Evolutionary conservation across 1,284 basidiomycete species (phyloP).

Genomic region (Cerrena zonata): DNA sequence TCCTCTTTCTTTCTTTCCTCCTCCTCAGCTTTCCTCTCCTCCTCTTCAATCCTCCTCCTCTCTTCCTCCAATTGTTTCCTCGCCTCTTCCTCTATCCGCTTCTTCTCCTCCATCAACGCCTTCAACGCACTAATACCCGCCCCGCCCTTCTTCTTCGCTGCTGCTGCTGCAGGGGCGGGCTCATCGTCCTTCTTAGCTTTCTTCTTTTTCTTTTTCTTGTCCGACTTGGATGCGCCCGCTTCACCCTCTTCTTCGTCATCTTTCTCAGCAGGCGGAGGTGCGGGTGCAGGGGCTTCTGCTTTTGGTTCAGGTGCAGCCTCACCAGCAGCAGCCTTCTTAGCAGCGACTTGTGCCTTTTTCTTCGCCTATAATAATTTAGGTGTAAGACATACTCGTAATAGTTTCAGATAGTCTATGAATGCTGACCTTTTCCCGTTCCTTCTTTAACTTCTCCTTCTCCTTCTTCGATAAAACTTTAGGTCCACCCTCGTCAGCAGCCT

Average conservation of each 20-base stretch:
- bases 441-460: slow-evolving; percentile 91
- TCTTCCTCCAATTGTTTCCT: slow-evolving; percentile 68
- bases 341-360: slow-evolving; percentile 88
- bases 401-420: background rate
- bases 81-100: slow-evolving; percentile 78
- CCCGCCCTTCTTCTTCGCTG: slow-evolving; percentile 63
- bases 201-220: slow-evolving; percentile 90
- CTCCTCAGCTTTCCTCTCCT: slow-evolving; percentile 72
- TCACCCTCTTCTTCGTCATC: slow-evolving; percentile 52
- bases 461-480: slow-evolving; percentile 77
- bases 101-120: slow-evolving; percentile 87
- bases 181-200: slow-evolving; percentile 73
- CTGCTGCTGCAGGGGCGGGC: slow-evolving; percentile 42
- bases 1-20: slow-evolving; percentile 75
- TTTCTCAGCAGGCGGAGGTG: slow-evolving; percentile 30
- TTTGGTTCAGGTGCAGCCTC: slow-evolving; percentile 29
- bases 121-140: slow-evolving; percentile 68
- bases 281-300: slow-evolving; percentile 23
- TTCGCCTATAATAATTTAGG: slow-evolving; percentile 57
- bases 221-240: slow-evolving; percentile 35
- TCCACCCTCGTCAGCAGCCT: slow-evolving; percentile 39
- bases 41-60: slow-evolving; percentile 73
- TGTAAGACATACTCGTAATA: background rate
- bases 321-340: slow-evolving; percentile 59
- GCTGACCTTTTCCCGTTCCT: slow-evolving; percentile 85